Percentiles rank a stretch among this genome's conserved stretches.
Conservation (phyloP, 2,329 filamentous ascomycete genomes). For the Apiospora aurea region DNA sequence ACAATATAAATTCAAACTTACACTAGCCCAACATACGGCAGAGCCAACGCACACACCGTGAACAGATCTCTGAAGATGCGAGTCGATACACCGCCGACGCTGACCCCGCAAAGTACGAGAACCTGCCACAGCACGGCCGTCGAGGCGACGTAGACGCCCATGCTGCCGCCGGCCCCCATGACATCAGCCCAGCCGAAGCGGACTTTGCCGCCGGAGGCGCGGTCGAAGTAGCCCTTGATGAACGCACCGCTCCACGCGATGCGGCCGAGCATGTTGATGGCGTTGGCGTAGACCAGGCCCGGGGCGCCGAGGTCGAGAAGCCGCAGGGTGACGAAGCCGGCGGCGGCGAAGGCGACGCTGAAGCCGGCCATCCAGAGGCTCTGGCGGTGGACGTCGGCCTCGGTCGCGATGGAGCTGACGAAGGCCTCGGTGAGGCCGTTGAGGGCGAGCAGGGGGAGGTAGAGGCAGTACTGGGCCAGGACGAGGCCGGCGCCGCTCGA, state of each 20-base stretch:
- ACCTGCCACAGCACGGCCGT: constrained; percentile 51
- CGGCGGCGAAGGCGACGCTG: constrained; percentile 75
- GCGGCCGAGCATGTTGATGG: constrained; percentile 86
- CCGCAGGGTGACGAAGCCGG: constrained; percentile 78
- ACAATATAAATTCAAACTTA: constrained; percentile 53
- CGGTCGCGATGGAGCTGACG: constrained; percentile 83
- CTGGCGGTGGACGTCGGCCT: constrained; percentile 77
- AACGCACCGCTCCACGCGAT: constrained; percentile 83
- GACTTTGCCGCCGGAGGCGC: constrained; percentile 44
- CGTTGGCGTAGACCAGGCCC: constrained; percentile 86
- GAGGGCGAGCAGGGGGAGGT: constrained; percentile 88
- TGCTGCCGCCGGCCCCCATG: constrained; percentile 47
- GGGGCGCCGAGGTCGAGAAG: constrained; percentile 74
- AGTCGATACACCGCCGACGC: constrained; percentile 40
- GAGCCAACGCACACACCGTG: constrained; percentile 57
- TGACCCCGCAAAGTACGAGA: constrained; percentile 25
- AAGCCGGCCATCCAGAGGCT: constrained; percentile 86
- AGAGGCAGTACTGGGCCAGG: constrained; percentile 85
- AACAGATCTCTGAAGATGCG: constrained; percentile 50
- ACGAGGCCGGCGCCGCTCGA: constrained; percentile 75
- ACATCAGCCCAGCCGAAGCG: constrained; percentile 50
- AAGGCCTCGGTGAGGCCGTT: constrained; percentile 95
- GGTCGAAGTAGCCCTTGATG: constrained; percentile 68
- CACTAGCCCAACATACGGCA: constrained; percentile 63
- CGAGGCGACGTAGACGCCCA: constrained; percentile 52